Evolutionary conservation across 176 grass and related monocot genomes (phyloP), one percentile per base, ranked within the genome.

Genomic region (Bonia amplexicaulis): DNA sequence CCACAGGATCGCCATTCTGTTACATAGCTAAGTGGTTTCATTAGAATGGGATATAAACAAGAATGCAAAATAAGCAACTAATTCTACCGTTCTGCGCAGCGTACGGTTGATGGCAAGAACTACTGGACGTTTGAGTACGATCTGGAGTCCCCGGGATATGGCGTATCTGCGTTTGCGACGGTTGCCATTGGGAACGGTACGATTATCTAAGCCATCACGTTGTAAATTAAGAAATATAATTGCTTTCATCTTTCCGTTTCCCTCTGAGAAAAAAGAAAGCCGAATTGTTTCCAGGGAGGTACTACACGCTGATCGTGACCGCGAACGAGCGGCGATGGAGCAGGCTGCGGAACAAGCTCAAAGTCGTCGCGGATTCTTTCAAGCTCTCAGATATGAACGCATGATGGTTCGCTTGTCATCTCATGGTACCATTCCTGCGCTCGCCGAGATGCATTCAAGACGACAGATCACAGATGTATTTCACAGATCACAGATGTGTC

Each of bases 101-200:
- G 96, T 7, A 93, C 91, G 27, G 80, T 92, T 55, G 91, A 95
- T 59, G 96, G 96, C 82, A 98, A 93, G 85, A 95, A 98, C 73
- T 95, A 98, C 83, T 98, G 96, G 96, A 98, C 92, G 7, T 92
- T 95, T 57, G 95, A 98, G 84, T 98, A 95, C 79, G 96, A 98
- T 47, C 93, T 98, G 80, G 85, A 88, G 84, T 89, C 93, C 15
- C 89, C 87, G 2, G 80, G 75, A 73, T 95, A 93, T 49, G 82
- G 89, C 26, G 84, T 94, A 10, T 91, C 96, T 10, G 89, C 96
- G 0, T 98, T 93, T 48, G 96, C 96, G 37, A 98, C 96, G 25
- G 83, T 98, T 40, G 93, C 89, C 68, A 92, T 98, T 20, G 96
- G 96, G 42, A 98, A 98, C 51, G 87, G 95, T 97, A 87, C 0